These are phyloP conservation scores for Moesziomyces antarcticus DNA, from an alignment of 1,284 basidiomycete genomes.

Conservation along the genomic window DNA sequence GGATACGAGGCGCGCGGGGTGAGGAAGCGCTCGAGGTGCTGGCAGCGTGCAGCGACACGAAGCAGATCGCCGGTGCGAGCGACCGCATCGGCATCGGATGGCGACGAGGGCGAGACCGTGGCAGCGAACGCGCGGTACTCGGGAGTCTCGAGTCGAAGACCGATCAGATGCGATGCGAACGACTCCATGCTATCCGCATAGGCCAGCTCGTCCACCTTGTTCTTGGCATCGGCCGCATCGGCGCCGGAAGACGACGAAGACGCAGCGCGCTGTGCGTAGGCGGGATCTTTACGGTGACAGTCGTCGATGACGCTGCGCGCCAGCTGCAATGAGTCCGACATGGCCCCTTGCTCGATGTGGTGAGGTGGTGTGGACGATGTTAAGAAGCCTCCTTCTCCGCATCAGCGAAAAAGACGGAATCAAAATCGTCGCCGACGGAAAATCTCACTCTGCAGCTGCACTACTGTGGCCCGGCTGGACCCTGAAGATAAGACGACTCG, in stretches of 20 bases:
- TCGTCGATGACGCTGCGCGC: constrained; percentile 50
- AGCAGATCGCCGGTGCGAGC: constrained; percentile 38
- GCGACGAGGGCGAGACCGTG: constrained; percentile 17
- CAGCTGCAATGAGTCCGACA: constrained; percentile 26
- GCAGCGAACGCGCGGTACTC: constrained; percentile 30
- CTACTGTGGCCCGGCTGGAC: background rate
- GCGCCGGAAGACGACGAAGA: constrained; percentile 3
- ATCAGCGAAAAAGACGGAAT: background rate
- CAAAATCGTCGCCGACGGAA: background rate
- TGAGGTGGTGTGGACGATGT: background rate
- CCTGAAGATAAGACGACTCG: background rate
- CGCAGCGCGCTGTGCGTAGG: constrained; percentile 28
- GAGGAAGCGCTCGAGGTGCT: constrained; percentile 63
- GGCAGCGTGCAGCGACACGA: constrained; percentile 61
- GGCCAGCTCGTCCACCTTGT: constrained; percentile 55
- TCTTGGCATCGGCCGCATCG: background rate
- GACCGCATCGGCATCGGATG: constrained; percentile 24
- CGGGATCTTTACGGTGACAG: constrained; percentile 47
- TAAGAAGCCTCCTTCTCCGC: background rate
- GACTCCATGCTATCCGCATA: constrained; percentile 62
- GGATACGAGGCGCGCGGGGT: constrained; percentile 58
- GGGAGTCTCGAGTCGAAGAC: constrained; percentile 28
- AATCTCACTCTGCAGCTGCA: background rate
- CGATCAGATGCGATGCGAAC: constrained; percentile 33
- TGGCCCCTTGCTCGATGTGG: background rate